Conservation (phyloP, 192 early-diverging fungal species). For the Coemansia sp. region DNA sequence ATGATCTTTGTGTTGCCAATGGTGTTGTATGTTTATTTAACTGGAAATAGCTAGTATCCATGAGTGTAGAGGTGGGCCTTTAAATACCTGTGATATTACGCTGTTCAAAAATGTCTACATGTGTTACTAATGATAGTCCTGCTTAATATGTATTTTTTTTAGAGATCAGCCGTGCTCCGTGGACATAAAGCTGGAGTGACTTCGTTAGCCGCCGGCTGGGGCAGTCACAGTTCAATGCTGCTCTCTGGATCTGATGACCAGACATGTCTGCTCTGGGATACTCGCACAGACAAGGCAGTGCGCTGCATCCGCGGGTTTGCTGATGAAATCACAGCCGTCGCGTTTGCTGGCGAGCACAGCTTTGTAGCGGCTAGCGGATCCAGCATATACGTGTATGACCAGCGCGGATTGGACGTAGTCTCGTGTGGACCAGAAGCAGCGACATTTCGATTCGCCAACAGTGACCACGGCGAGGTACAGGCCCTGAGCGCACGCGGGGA, state of each 20-base stretch:
- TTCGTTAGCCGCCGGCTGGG: slow-evolving; percentile 27
- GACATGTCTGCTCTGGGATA: slow-evolving; percentile 46
- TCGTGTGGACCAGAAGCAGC: neutral
- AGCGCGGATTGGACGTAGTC: slow-evolving; percentile 13
- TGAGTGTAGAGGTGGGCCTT: neutral
- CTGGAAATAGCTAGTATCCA: neutral
- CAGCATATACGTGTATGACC: slow-evolving; percentile 30
- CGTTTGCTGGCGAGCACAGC: slow-evolving; percentile 22
- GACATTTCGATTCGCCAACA: neutral
- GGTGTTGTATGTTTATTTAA: neutral
- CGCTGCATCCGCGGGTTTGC: slow-evolving; percentile 24
- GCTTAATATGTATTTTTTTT: neutral
- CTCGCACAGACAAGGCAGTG: slow-evolving; percentile 14
- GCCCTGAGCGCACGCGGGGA: slow-evolving; percentile 44
- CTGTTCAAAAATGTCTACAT: too few relatives aligned
- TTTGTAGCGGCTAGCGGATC: slow-evolving; percentile 26
- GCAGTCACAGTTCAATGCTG: slow-evolving; percentile 11
- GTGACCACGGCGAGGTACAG: slow-evolving; percentile 28
- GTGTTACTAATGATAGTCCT: neutral
- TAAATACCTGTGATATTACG: neutral
- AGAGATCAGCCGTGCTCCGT: slow-evolving; percentile 10
- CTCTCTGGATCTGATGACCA: slow-evolving; percentile 49
- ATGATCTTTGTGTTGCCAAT: neutral
- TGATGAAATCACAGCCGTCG: slow-evolving; percentile 20
- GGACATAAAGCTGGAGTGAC: slow-evolving; percentile 31